These are phyloP conservation scores for Lophium mytilinum DNA, from an alignment of 495 filamentous ascomycete genomes.

Conservation along the genomic window DNA sequence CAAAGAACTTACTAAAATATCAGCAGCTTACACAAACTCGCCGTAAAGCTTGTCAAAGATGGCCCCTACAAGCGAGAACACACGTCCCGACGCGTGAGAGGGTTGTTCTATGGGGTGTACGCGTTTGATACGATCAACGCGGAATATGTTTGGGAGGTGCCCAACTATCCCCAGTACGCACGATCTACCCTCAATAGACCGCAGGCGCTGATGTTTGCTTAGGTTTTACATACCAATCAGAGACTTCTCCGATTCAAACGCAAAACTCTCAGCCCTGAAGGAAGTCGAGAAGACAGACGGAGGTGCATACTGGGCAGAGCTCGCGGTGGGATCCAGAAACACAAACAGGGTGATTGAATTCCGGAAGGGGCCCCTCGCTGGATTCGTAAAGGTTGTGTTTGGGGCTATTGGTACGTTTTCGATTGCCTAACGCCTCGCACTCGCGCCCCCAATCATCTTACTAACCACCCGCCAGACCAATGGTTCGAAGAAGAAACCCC, in stretches of 20 bases:
- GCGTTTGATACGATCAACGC: constrained; percentile 37
- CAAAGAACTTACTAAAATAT: no score
- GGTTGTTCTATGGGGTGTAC: constrained; percentile 31
- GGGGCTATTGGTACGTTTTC: background rate
- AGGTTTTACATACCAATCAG: constrained; percentile 18
- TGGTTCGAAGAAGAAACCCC: constrained; percentile 56
- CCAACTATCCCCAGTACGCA: constrained; percentile 32
- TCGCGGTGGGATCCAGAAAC: constrained; percentile 5
- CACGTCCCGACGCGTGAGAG: constrained; percentile 36
- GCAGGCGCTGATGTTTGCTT: constrained; percentile 3
- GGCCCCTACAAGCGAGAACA: constrained; percentile 35
- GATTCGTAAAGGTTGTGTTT: constrained; percentile 19
- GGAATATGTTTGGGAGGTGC: constrained; percentile 38
- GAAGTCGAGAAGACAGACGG: constrained; percentile 6
- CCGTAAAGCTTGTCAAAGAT: constrained; percentile 31
- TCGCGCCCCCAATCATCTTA: background rate
- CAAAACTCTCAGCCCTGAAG: background rate
- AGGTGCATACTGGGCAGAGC: constrained; percentile 3
- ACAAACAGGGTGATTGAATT: constrained; percentile 9
- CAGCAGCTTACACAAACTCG: constrained; percentile 36
- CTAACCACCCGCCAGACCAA: constrained; percentile 29
- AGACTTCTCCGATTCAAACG: constrained; percentile 5
- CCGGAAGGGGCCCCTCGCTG: constrained; percentile 1
- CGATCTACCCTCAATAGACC: constrained; percentile 22
- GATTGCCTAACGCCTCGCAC: no score